Evolutionary conservation across 352 stramenopile genomes (phyloP), one percentile per base, ranked within the genome.

Genomic region (Phytophthora melonis): DNA sequence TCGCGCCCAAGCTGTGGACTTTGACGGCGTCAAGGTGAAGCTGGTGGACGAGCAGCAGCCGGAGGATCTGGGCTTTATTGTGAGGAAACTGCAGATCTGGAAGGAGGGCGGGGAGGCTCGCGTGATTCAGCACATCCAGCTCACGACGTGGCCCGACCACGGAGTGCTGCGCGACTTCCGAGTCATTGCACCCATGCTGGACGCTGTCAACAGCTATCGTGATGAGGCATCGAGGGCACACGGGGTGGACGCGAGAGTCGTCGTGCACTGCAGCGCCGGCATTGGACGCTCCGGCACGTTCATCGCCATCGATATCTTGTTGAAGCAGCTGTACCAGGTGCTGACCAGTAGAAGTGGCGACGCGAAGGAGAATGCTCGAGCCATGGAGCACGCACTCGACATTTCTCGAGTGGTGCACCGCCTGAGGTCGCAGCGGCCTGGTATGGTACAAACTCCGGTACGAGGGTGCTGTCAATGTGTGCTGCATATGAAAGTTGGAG

Each of bases 381-480:
- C 70, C 50, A 76, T 86, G 57, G 53, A 67, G 21, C 58, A 78
- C 8, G 82, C 87, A 27, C 68, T 96, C 18, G 70, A 95, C 32
- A 79, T 96, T 27, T 68, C 71, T 18, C 65, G 72, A 21, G 75
- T 95, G 6, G 89, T 94, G 30, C 74, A 92, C 53, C 74, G 73
- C 10, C 61, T 96, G 45, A 82, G 88, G 32, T 91, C 78, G 16
- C 80, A 96, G 60, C 89, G 89, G 50, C 88, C 87, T 47, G 87
- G 88, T 21, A 96, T 96, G 87, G 88, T 96, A 27, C 89, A 96
- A 79, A 94, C 88, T 13, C 77, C 82, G 79, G 89, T 95, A 75
- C 43, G 88, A 86, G 3, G 18, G 43, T 66, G 0, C 13, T 63
- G 45, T 58, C n/a, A 18, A 7, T 52, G 11, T 55, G 5, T 57